A percentile compares a stretch with the other conserved stretches of the same genome.
Conservation (phyloP, 202 grass and related monocot species). For the Miscanthus sacchariflorus region DNA sequence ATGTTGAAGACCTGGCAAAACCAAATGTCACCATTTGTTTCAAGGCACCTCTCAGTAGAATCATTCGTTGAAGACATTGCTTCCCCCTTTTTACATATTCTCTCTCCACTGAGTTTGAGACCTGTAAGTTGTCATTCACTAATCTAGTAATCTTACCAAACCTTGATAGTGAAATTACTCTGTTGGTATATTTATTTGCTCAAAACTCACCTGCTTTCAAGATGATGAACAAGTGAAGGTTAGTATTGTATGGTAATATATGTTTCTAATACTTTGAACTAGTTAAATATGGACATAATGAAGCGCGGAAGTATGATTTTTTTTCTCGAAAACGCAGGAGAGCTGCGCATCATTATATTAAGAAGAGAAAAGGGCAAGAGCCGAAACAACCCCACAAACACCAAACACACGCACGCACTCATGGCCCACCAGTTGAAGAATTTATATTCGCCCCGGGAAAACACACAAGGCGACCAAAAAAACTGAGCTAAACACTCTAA, state of each 20-base stretch:
- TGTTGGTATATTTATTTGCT: conserved; percentile 30
- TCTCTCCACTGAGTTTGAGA: conserved; percentile 78
- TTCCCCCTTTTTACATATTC: conserved; percentile 87
- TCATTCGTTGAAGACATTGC: conserved; percentile 87
- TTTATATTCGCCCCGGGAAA: too few species aligned
- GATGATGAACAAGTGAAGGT: conserved; percentile 26
- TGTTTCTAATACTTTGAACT: conserved; percentile 4
- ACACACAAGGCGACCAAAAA: too few species aligned
- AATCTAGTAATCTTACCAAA: conserved; percentile 18
- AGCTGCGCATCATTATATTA: too few species aligned
- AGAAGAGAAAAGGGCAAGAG: too few species aligned
- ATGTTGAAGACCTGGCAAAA: conserved; percentile 87
- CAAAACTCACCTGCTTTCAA: conserved; percentile 32
- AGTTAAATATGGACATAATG: neutral
- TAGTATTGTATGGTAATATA: conserved; percentile 32
- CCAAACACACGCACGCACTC: too few species aligned
- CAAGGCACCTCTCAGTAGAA: conserved; percentile 84
- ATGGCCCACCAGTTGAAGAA: too few species aligned
- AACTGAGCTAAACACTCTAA: too few species aligned
- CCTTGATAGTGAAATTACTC: conserved; percentile 10
- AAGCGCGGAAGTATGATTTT: conserved; percentile 13
- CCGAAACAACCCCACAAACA: too few species aligned
- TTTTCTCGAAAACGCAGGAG: too few species aligned
- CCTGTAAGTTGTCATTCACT: conserved; percentile 69
- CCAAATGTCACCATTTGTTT: conserved; percentile 74